These are phyloP conservation scores for Sordaria brevicollis DNA, from an alignment of 495 filamentous ascomycete genomes.

Conservation along the genomic window DNA sequence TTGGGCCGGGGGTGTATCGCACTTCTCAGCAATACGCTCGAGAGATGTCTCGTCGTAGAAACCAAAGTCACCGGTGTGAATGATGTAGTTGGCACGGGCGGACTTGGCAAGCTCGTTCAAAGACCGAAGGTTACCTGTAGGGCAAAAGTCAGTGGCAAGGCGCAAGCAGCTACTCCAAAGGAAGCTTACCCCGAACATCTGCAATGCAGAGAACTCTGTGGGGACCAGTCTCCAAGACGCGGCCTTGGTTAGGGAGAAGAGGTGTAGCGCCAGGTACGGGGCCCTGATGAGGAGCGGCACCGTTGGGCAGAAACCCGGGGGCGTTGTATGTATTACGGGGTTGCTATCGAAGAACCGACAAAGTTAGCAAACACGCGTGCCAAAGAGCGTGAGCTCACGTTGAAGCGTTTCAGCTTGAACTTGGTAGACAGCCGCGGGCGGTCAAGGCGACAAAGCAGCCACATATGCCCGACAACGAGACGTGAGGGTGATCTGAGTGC, in stretches of 20 bases:
- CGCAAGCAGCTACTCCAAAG: neutral
- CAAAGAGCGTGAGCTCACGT: neutral
- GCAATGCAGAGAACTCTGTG: constrained; percentile 89
- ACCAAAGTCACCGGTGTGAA: constrained; percentile 98
- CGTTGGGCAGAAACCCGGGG: constrained; percentile 44
- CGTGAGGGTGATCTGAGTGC: neutral
- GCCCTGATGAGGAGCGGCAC: constrained; percentile 33
- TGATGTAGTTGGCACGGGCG: constrained; percentile 88
- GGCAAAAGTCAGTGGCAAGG: constrained; percentile 8
- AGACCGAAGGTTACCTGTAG: constrained; percentile 79
- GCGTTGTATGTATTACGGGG: constrained; percentile 30
- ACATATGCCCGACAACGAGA: neutral
- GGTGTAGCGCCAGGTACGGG: constrained; percentile 42
- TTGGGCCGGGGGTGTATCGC: constrained; percentile 27
- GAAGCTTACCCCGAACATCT: constrained; percentile 80
- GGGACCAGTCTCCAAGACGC: constrained; percentile 73
- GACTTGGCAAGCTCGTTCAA: constrained; percentile 92
- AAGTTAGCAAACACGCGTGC: neutral
- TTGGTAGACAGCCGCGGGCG: neutral
- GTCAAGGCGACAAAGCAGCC: neutral
- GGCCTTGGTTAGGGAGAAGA: constrained; percentile 47
- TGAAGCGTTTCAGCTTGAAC: neutral
- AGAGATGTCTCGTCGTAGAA: constrained; percentile 97
- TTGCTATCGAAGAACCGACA: constrained; percentile 21
- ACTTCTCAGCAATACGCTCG: constrained; percentile 99